Conservation (phyloP, 441 rosid species). For the Biscutella auriculata region DNA sequence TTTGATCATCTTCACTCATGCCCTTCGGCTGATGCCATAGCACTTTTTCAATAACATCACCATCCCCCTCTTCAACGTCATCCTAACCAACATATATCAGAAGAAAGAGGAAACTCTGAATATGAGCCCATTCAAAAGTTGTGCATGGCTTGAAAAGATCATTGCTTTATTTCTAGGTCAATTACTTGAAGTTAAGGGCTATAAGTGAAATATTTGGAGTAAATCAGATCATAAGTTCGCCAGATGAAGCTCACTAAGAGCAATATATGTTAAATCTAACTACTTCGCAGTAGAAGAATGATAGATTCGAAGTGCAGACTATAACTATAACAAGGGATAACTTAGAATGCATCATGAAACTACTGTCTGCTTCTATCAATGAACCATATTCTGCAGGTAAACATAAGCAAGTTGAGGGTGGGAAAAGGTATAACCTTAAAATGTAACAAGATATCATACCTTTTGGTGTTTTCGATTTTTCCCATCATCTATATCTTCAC, state of each 20-base stretch:
- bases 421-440: not conserved
- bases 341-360: not conserved
- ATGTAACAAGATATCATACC: slow-evolving; percentile 34
- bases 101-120: not conserved
- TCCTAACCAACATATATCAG: slow-evolving; percentile 40
- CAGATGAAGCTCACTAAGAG: not conserved
- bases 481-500: slow-evolving; percentile 85
- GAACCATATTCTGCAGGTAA: not conserved
- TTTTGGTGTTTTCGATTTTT: slow-evolving; percentile 57
- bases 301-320: not conserved
- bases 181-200: not conserved
- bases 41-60: slow-evolving; percentile 86
- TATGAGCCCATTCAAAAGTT: not conserved
- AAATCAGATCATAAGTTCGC: not conserved
- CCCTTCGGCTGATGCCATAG: slow-evolving; percentile 97
- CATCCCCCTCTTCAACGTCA: slow-evolving; percentile 90
- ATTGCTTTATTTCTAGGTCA: slow-evolving; percentile 3
- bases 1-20: slow-evolving; percentile 59
- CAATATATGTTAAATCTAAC: not conserved
- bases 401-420: not conserved
- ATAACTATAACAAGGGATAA: not conserved
- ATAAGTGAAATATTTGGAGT: slow-evolving; percentile 1
- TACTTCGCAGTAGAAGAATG: not conserved
- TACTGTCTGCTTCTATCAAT: not conserved
- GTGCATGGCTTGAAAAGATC: not conserved